These are phyloP conservation scores for Astrocystis sublimbata DNA, from an alignment of 495 filamentous ascomycete species.

Conservation along the genomic window DNA sequence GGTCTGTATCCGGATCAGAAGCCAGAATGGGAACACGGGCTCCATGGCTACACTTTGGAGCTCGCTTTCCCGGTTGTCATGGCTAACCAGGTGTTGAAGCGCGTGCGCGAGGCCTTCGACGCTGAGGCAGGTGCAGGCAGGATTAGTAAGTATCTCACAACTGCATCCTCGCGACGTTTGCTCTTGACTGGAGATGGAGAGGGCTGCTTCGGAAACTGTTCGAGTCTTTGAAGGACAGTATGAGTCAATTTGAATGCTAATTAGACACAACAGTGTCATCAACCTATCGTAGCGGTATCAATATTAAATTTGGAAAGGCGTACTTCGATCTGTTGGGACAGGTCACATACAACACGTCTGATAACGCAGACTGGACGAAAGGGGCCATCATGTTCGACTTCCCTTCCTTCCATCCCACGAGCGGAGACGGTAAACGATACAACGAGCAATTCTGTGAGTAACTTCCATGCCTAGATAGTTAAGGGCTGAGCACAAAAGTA, in stretches of 20 bases:
- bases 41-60: constrained; percentile 49
- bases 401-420: constrained; percentile 43
- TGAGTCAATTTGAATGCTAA: neutral
- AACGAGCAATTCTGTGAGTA: constrained; percentile 52
- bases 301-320: constrained; percentile 53
- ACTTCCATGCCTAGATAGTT: neutral
- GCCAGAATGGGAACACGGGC: constrained; percentile 50
- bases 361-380: constrained; percentile 48
- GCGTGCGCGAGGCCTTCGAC: constrained; percentile 48
- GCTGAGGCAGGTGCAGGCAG: constrained; percentile 42
- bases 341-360: constrained; percentile 47
- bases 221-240: neutral
- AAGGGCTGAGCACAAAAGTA: neutral
- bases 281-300: constrained; percentile 54
- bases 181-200: neutral
- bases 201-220: neutral
- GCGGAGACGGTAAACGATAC: constrained; percentile 49
- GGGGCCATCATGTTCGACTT: constrained; percentile 58
- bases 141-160: constrained; percentile 19
- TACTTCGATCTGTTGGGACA: constrained; percentile 54
- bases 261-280: constrained; percentile 38
- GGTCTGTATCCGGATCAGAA: constrained; percentile 50
- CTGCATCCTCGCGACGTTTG: neutral
- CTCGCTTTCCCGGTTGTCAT: constrained; percentile 51
- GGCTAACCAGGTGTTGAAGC: constrained; percentile 50